phyloP scores from a whole-genome alignment of 2,329 filamentous ascomycete species.

The Fusarium odoratissimum region DNA sequence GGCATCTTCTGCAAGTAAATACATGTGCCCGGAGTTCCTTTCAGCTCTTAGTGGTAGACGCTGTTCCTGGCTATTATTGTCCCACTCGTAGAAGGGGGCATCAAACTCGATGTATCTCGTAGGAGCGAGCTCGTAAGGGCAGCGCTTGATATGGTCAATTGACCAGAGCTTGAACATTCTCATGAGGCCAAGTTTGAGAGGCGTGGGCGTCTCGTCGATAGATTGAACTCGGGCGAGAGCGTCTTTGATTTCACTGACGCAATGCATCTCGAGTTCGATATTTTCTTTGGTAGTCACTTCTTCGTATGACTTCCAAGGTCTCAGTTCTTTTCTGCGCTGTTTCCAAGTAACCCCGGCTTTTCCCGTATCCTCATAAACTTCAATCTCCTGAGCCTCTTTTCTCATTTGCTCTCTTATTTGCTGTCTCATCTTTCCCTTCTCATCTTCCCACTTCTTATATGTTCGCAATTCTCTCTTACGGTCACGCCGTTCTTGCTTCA shows the following conservation, averaged over 20 bases:
- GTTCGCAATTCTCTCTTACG: neutral
- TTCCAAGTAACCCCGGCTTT: fast-evolving
- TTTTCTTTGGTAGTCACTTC: neutral
- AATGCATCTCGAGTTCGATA: neutral
- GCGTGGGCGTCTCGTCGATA: neutral
- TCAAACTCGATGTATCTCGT: neutral
- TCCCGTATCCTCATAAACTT: neutral
- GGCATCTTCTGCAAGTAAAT: neutral
- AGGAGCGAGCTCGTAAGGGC: neutral
- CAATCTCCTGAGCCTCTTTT: neutral
- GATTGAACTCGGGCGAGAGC: neutral
- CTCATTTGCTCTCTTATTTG: neutral
- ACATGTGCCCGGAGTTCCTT: neutral
- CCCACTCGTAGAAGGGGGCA: neutral
- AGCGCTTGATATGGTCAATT: neutral
- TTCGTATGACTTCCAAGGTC: neutral
- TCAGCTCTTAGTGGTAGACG: neutral
- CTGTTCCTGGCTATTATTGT: neutral
- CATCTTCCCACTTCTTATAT: fast-evolving
- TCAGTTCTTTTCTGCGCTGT: neutral
- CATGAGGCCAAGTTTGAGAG: neutral
- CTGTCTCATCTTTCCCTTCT: too few species aligned
- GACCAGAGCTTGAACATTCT: neutral
- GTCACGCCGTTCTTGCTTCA: neutral
- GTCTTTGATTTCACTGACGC: neutral